These are phyloP conservation scores for Metschnikowia dekortorum DNA, from an alignment of 805 yeast genomes.

Conservation along the genomic window DNA sequence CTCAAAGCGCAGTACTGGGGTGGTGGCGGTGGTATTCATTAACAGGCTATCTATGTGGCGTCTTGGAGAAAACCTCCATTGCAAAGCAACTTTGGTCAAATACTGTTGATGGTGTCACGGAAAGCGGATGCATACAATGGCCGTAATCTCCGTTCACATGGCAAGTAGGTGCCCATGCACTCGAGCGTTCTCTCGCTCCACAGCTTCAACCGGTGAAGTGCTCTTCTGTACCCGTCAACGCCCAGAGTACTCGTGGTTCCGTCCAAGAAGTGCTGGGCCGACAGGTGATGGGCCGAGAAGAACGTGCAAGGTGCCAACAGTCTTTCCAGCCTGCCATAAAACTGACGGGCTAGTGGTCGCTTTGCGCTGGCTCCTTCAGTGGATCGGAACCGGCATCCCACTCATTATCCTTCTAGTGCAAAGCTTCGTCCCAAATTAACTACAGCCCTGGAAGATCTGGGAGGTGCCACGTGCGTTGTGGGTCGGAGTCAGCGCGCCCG, in stretches of 20 bases:
- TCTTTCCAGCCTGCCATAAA: constrained; percentile 35
- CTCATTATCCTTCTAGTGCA: constrained; percentile 41
- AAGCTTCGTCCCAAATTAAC: constrained; percentile 44
- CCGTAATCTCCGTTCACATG: constrained; percentile 53
- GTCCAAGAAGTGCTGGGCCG: constrained; percentile 39
- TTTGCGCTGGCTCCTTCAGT: constrained; percentile 49
- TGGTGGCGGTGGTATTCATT: too few species aligned
- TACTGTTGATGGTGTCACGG: constrained; percentile 33
- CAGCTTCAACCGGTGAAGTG: constrained; percentile 32
- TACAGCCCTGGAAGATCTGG: constrained; percentile 43
- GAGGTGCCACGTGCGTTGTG: constrained; percentile 49
- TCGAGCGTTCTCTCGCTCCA: constrained; percentile 43
- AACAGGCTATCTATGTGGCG: too few species aligned
- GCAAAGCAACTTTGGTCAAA: too few species aligned
- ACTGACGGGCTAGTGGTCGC: constrained; percentile 41
- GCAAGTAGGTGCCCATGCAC: constrained; percentile 42
- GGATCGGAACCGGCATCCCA: constrained; percentile 56
- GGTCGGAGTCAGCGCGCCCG: constrained; percentile 47
- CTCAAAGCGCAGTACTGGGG: constrained; percentile 40
- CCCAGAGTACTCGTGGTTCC: constrained; percentile 46
- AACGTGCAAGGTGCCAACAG: constrained; percentile 4
- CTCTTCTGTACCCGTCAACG: constrained; percentile 32
- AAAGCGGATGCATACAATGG: constrained; percentile 44
- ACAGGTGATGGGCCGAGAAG: constrained; percentile 42
- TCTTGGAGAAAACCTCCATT: too few species aligned